Percentiles rank a stretch among this genome's conserved stretches.
Evolutionary conservation across 768 basidiomycete genomes (phyloP).

Genomic region (Tricholoma furcatifolium): DNA sequence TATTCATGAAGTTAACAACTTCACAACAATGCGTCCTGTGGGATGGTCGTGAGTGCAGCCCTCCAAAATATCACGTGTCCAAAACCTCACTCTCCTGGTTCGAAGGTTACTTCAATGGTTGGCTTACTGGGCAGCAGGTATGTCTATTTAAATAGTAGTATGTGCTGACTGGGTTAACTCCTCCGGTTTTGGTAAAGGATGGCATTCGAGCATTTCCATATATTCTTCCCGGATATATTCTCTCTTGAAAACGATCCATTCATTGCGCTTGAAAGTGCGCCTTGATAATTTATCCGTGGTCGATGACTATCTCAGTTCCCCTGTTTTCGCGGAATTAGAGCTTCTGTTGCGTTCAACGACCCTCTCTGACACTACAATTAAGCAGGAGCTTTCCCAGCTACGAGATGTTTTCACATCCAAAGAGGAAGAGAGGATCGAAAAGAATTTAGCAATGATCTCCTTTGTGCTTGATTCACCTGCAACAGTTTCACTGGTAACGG

Average conservation of each 20-base stretch:
- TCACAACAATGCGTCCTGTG: too few species aligned
- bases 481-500: neutral
- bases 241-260: neutral
- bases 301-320: neutral
- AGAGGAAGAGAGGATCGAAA: neutral
- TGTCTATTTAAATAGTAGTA: neutral
- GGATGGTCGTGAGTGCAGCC: neutral
- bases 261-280: neutral
- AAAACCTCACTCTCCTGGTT: too few species aligned
- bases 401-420: neutral
- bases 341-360: neutral
- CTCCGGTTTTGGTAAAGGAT: neutral
- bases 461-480: neutral
- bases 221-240: neutral
- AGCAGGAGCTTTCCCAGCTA: neutral
- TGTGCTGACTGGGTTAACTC: neutral
- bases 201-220: neutral
- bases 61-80: too few species aligned
- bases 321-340: neutral
- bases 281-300: neutral
- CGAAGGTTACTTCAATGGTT: slow-evolving; percentile 3
- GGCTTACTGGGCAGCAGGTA: slow-evolving; percentile 4
- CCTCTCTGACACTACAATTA: neutral
- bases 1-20: too few species aligned
- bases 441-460: neutral